Conservation (phyloP, 352 stramenopile species). For the Halophytophthora polymorphica region DNA sequence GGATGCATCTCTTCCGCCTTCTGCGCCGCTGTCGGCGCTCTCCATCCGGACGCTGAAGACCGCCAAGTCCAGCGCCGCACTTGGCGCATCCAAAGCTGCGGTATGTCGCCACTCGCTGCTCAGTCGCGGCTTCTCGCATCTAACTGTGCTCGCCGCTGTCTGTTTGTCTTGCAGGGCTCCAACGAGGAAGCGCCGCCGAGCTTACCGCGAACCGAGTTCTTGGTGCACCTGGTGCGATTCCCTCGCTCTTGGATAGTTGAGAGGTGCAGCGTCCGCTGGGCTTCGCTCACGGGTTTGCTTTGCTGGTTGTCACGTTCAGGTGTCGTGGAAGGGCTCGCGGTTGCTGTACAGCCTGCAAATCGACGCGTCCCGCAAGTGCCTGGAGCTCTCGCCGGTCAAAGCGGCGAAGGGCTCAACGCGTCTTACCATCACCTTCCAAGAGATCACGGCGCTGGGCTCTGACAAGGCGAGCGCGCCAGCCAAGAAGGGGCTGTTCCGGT, state of each 20-base stretch:
- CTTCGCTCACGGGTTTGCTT: background rate
- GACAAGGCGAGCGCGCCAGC: constrained; percentile 3
- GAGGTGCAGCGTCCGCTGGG: background rate
- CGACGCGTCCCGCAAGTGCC: constrained; percentile 14
- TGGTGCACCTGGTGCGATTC: constrained; percentile 45
- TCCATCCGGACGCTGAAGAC: constrained; percentile 25
- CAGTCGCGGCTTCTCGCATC: background rate
- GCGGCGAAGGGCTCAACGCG: constrained; percentile 13
- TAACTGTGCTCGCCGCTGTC: background rate
- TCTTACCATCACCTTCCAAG: constrained; percentile 20
- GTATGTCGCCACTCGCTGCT: background rate
- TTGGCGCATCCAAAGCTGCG: constrained; percentile 9
- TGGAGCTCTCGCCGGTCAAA: constrained; percentile 31
- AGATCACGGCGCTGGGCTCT: constrained; percentile 37
- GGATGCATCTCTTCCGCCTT: background rate
- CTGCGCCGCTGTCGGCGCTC: constrained; percentile 7
- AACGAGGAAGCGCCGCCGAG: background rate
- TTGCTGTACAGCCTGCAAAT: constrained; percentile 35
- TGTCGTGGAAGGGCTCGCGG: constrained; percentile 43
- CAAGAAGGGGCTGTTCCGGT: constrained; percentile 27
- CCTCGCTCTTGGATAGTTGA: background rate
- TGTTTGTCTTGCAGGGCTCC: background rate
- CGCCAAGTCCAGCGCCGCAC: constrained; percentile 9
- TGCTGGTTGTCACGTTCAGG: constrained; percentile 10
- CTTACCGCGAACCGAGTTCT: constrained; percentile 22